Conservation (phyloP, 768 basidiomycete species). For the Rhodosporidiobolus sp. region DNA sequence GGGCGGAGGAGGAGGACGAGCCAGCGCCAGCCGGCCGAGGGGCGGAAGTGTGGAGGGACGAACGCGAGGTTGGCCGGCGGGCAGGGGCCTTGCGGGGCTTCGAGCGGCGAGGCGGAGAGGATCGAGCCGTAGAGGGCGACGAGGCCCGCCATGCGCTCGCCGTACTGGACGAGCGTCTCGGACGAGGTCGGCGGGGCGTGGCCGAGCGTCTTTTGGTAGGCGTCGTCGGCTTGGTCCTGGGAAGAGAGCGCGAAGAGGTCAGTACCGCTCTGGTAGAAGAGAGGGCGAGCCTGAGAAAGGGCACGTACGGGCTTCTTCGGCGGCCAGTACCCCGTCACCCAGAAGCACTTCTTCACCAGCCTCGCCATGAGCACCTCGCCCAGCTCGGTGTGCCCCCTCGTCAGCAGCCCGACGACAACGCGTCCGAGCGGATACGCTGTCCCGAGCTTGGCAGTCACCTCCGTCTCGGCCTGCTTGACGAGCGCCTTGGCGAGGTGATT, state of each 20-base stretch:
- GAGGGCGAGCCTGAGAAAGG: background rate
- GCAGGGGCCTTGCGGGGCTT: constrained; percentile 22
- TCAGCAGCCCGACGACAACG: constrained; percentile 63
- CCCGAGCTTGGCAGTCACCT: constrained; percentile 82
- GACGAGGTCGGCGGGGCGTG: constrained; percentile 27
- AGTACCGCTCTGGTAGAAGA: too few relatives aligned
- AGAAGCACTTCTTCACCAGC: constrained; percentile 82
- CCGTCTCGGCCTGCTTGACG: constrained; percentile 86
- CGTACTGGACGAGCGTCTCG: constrained; percentile 33
- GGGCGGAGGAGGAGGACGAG: constrained; percentile 31
- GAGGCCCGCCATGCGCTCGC: constrained; percentile 31
- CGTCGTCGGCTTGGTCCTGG: constrained; percentile 49
- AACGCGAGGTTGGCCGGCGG: background rate
- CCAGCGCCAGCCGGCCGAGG: constrained; percentile 40
- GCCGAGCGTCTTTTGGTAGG: constrained; percentile 52
- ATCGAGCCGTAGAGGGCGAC: constrained; percentile 34
- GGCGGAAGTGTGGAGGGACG: constrained; percentile 43
- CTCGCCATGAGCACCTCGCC: constrained; percentile 75
- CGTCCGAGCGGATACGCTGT: constrained; percentile 78
- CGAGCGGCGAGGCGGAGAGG: constrained; percentile 30
- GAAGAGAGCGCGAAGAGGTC: background rate
- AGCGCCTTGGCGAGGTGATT: constrained; percentile 86
- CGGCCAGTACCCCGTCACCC: constrained; percentile 70
- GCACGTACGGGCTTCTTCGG: constrained; percentile 56
- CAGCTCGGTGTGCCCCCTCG: constrained; percentile 61